These are phyloP conservation scores for Crithidia fasciculata DNA, from an alignment of 208 protist species.

Conservation along the genomic window DNA sequence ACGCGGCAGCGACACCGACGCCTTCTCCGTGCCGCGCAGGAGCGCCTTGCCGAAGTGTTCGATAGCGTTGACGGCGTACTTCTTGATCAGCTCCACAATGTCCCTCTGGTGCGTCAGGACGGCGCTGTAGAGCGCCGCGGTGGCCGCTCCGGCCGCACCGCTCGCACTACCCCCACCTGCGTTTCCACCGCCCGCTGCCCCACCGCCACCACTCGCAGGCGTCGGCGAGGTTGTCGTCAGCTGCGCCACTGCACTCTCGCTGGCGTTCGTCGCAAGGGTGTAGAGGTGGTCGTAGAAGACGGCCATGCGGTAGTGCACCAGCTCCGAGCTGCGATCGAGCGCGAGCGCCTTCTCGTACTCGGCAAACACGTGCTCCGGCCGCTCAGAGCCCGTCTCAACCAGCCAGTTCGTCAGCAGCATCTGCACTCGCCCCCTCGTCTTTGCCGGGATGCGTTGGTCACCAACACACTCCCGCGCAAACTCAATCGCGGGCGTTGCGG, in stretches of 20 bases:
- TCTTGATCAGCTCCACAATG: slow-evolving; percentile 33
- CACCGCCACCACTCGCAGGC: not conserved
- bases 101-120: slow-evolving; percentile 36
- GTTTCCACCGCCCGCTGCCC: not conserved
- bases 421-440: slow-evolving; percentile 67
- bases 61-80: slow-evolving; percentile 33
- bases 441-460: slow-evolving; percentile 32
- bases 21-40: slow-evolving; percentile 74
- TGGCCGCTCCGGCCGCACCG: not conserved
- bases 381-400: slow-evolving; percentile 72
- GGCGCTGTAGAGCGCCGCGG: slow-evolving; percentile 22
- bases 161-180: not conserved
- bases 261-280: slow-evolving; percentile 26
- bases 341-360: slow-evolving; percentile 76
- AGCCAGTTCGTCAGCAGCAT: slow-evolving; percentile 83
- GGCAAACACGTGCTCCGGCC: slow-evolving; percentile 80
- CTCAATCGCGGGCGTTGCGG: slow-evolving; percentile 77
- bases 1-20: slow-evolving; percentile 93
- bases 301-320: slow-evolving; percentile 91
- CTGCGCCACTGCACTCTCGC: slow-evolving; percentile 26
- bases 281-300: slow-evolving; percentile 94
- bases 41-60: slow-evolving; percentile 90
- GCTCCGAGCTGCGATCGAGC: slow-evolving; percentile 77
- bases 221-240: slow-evolving; percentile 9
- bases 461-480: slow-evolving; percentile 63